Percentiles rank a stretch among this genome's conserved stretches.
phyloP scores from a whole-genome alignment of 2,329 filamentous ascomycete species.

The Capronia coronata region DNA sequence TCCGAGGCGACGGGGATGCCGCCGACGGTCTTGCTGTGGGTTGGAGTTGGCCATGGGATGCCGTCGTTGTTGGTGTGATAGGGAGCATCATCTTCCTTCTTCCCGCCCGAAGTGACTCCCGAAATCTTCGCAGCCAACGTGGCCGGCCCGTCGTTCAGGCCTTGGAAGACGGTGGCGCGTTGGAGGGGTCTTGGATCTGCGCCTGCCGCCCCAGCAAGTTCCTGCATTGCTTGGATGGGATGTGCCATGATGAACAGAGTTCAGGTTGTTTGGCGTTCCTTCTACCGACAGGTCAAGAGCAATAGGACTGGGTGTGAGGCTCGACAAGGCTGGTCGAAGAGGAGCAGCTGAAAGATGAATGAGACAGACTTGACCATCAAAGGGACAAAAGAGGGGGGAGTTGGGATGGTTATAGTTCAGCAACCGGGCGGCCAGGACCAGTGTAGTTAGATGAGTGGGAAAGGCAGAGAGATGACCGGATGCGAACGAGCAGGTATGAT shows the following conservation, averaged over 20 bases:
- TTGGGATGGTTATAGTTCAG: too few relatives aligned
- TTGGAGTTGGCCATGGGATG: conserved; percentile 46
- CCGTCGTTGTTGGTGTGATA: conserved; percentile 54
- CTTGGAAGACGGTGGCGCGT: conserved; percentile 32
- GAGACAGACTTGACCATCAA: too few relatives aligned
- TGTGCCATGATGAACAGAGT: conserved; percentile 25
- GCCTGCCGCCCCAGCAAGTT: conserved; percentile 38
- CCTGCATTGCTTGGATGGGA: conserved; percentile 38
- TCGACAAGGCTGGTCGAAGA: too few relatives aligned
- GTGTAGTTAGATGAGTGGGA: too few relatives aligned
- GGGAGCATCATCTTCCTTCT: conserved; percentile 44
- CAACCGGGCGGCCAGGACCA: too few relatives aligned
- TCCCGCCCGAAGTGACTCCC: conserved; percentile 42
- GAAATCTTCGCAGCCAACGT: conserved; percentile 48
- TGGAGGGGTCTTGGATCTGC: conserved; percentile 36
- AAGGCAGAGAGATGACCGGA: too few relatives aligned
- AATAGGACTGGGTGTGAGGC: too few relatives aligned
- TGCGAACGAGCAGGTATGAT: too few relatives aligned
- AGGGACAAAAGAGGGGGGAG: too few relatives aligned
- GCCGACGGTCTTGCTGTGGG: conserved; percentile 49
- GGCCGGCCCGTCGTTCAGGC: conserved; percentile 48
- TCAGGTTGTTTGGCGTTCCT: not conserved
- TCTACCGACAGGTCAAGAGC: too few relatives aligned
- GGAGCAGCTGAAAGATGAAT: too few relatives aligned
- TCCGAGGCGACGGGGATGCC: conserved; percentile 48